Conservation (phyloP, 371 early-diverging fungal species). For the Zancudomyces culisetae region DNA sequence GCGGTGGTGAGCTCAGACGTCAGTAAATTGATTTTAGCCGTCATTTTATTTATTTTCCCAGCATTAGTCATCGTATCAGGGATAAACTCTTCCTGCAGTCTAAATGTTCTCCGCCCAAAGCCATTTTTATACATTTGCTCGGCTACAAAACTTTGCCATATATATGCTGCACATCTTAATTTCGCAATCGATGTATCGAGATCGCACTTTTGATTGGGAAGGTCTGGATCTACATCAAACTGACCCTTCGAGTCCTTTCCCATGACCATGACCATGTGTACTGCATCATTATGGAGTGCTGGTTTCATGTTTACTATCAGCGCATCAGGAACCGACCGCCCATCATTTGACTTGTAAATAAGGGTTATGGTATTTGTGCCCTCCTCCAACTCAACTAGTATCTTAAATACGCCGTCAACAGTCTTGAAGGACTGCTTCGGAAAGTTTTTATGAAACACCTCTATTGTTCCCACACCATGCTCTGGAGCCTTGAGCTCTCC, state of each 20-base stretch:
- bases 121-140: slow-evolving; percentile 46
- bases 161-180: slow-evolving; percentile 37
- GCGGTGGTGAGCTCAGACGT: slow-evolving; percentile 27
- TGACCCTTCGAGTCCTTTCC: slow-evolving; percentile 33
- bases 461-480: slow-evolving; percentile 21
- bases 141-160: slow-evolving; percentile 54
- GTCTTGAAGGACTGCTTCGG: slow-evolving; percentile 32
- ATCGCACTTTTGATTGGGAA: slow-evolving; percentile 22
- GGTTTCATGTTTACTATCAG: slow-evolving; percentile 31
- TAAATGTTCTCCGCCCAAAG: slow-evolving; percentile 40
- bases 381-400: slow-evolving; percentile 34
- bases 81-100: slow-evolving; percentile 34
- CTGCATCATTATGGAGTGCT: slow-evolving; percentile 31
- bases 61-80: slow-evolving; percentile 28
- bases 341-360: slow-evolving; percentile 12
- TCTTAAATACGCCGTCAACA: slow-evolving; percentile 37
- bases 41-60: slow-evolving; percentile 24
- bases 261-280: slow-evolving; percentile 33
- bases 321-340: slow-evolving; percentile 1
- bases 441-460: slow-evolving; percentile 27
- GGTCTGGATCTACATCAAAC: slow-evolving; percentile 39
- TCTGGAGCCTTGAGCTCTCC: slow-evolving; percentile 25
- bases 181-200: slow-evolving; percentile 28
- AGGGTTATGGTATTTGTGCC: slow-evolving; percentile 33
- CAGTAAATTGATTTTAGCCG: slow-evolving; percentile 36